phyloP scores from a whole-genome alignment of 192 early-diverging fungal genomes.

The Podila minutissima region DNA sequence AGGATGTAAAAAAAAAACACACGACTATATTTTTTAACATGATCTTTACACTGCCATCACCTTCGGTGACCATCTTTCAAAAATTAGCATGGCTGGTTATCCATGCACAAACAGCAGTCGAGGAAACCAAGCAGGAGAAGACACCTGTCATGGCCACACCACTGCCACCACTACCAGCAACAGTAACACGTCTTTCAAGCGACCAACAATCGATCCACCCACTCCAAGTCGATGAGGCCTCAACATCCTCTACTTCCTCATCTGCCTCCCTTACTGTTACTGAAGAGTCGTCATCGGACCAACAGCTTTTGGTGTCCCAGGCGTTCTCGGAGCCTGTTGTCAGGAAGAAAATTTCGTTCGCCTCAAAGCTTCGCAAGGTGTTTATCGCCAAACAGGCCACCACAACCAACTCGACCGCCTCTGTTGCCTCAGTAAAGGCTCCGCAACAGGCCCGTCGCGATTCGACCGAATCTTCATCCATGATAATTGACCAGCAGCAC shows the following conservation, averaged over 20 bases:
- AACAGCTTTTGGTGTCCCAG: not conserved
- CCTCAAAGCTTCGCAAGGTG: constrained; percentile 33
- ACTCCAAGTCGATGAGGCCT: constrained; percentile 7
- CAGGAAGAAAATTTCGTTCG: constrained; percentile 37
- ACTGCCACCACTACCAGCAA: not conserved
- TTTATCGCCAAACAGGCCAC: constrained; percentile 12
- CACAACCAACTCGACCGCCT: not conserved
- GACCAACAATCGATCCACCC: constrained; percentile 47
- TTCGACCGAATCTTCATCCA: not conserved
- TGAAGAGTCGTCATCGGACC: not conserved
- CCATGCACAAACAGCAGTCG: not conserved
- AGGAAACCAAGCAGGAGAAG: not conserved
- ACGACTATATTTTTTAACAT: not conserved
- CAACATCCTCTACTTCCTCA: not conserved
- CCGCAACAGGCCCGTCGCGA: not conserved
- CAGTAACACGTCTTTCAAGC: constrained; percentile 11
- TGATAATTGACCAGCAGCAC: constrained; percentile 13
- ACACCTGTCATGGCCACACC: not conserved
- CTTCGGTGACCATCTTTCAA: not conserved
- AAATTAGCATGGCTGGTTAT: constrained; percentile 1
- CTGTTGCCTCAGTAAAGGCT: not conserved
- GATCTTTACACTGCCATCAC: not conserved
- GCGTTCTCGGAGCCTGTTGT: constrained; percentile 1
- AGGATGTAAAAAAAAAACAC: too few relatives aligned
- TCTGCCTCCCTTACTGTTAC: not conserved